Evolutionary conservation across 1,284 basidiomycete genomes (phyloP), one percentile per base, ranked within the genome.

Genomic region (Leccinum pachyderme): DNA sequence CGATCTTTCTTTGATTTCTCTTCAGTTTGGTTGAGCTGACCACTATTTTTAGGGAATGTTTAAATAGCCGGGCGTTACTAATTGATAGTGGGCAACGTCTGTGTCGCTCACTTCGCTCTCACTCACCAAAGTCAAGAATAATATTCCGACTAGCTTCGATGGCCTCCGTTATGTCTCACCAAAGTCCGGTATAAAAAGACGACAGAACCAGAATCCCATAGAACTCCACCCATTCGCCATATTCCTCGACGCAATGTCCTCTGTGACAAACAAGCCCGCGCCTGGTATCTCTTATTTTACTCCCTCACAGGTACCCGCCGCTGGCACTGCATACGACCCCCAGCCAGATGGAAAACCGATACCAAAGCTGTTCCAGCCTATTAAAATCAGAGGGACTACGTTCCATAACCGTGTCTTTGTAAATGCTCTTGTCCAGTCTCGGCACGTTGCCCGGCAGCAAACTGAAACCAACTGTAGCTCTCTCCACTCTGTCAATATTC

Each of bases 341-440:
- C 76, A 79, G 48, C 73, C 75, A 4, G 68, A 75, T 57, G 75
- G 69, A 9, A 74, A 68, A 39, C 65, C 72, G 1, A 75, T 83
- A 18, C 84, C 86, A 1, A 80, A 77, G 61, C 65, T 89, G 3
- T 90, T 90, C 68, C 74, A 83, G 60, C 82, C 84, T 5, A 63
- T 90, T 49, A 81, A 73, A 56, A 83, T 91, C 52, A 76, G 85
- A 28, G 83, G 82, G 11, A 73, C 84, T 0, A 80, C 77, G 9
- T 86, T 93, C 71, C 86, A 85, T 53, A 91, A 93, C 70, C 75
- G 86, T 41, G 82, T 89, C 41, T 83, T 81, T 54, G 87, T 87
- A 49, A 56, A 79, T 63, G 33, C 35, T n/a, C 1, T 54, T n/a
- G 7, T 15, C 15, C 39, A 12, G 22, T 27, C 47, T 45, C 24